Base-by-base conservation (phyloP, 140 eudicot species). In the Anethum foeniculum region DNA sequence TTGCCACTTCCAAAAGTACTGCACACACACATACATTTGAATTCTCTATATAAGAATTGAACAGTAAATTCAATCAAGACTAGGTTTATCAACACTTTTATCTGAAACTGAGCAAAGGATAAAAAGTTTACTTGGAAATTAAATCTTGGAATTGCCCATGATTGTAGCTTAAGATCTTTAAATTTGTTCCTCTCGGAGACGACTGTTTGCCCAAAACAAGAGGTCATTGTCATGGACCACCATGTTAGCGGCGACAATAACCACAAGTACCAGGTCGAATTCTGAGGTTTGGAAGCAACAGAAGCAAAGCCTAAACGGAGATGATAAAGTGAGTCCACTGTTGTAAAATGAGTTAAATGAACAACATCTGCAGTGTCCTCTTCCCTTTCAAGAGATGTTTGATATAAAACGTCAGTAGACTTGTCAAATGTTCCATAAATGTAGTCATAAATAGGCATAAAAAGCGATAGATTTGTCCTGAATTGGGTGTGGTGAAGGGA, bases 401-500 rank as follows among this genome's bases (percentile, higher is more conserved):
- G 88, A 19, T 89, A 79, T 49, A 93, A 21, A 7, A 80, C 30
- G 25, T 93, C 90, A 0, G 91, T 78, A 60, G 91, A 84, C 77
- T 87, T 82, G 84, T 93, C 96, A 87, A 86, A 81, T 0, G 97
- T 93, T 28, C 92, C 88, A 62, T 92, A 91, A 14, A 92, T 18
- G 80, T 89, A 92, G 76, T 92, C 97, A 58, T 90, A 90, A 56
- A 90, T 73, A 1, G 97, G 96, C 97, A 92, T 92, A 85, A 90
- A 90, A 1, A 92, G 78, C 0, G 93, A 87, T 81, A 87, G 88
- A 85, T 92, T 91, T 25, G 97, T 91, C 78, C 97, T 82, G 48
- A 92, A 92, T 47, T 90, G 95, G 27, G 97, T 92, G 82, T 92
- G 97, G 54, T 92, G 97, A 65, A 92, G 80, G 6, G 97, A 90